Percentiles rank a stretch among this genome's conserved stretches.
phyloP scores from a whole-genome alignment of 805 yeast genomes.

The Saccharomycopsis lassenensis region DNA sequence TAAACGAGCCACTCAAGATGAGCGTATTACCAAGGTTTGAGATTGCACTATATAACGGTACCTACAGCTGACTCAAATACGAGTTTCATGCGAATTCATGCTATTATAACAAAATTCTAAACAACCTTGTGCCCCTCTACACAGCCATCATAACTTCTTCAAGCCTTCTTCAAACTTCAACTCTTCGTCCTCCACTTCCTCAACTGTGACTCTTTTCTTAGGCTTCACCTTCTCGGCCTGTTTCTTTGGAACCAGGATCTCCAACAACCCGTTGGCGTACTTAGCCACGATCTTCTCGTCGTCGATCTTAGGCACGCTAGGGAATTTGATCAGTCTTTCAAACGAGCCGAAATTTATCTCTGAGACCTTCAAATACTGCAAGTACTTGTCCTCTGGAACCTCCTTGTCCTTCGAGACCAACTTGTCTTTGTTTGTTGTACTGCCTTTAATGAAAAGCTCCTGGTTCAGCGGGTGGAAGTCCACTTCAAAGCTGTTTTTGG shows the following conservation, averaged over 20 bases:
- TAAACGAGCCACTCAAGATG: too few species aligned
- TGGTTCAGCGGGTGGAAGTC: slow-evolving; percentile 50
- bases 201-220: slow-evolving; percentile 35
- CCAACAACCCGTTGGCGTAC: slow-evolving; percentile 42
- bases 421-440: slow-evolving; percentile 19
- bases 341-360: slow-evolving; percentile 49
- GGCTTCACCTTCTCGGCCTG: slow-evolving; percentile 27
- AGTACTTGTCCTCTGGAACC: slow-evolving; percentile 25
- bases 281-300: slow-evolving; percentile 46
- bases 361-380: slow-evolving; percentile 32
- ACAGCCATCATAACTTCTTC: slow-evolving; percentile 1
- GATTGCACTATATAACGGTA: too few species aligned
- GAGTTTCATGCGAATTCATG: too few species aligned
- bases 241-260: slow-evolving; percentile 39
- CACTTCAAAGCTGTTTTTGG: slow-evolving; percentile 38
- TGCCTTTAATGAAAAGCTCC: slow-evolving; percentile 42
- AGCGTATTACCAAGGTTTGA: too few species aligned
- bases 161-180: slow-evolving; percentile 27
- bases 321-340: slow-evolving; percentile 46
- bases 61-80: too few species aligned
- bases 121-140: too few species aligned
- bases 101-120: too few species aligned
- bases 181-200: slow-evolving; percentile 40
- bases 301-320: slow-evolving; percentile 38
- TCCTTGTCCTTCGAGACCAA: slow-evolving; percentile 23